Evolutionary conservation across 257 asterid genomes (phyloP), one percentile per base, ranked within the genome.

Genomic region (Linderniella brevidens): DNA sequence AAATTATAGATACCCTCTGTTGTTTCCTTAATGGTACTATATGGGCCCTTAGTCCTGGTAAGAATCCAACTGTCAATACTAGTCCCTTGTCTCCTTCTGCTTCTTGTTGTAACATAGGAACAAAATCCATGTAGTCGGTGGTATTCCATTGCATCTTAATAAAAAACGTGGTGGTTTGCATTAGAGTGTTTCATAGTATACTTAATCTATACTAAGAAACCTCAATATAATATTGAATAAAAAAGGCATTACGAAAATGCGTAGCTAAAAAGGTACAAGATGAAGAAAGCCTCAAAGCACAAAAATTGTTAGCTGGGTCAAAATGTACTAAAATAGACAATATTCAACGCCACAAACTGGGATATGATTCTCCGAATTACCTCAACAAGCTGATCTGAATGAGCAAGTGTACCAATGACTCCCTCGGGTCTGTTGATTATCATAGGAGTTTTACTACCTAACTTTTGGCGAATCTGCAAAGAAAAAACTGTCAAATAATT

Each of bases 131-230:
- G n/a, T n/a, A n/a, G n/a, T 58, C 77, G 11, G 65, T 52, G 53
- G n/a, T n/a, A n/a, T 69, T 76, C 94, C 97, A 82, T 52, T 67
- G 72, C 52, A 77, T 67, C 93, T 82, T 66, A 43, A 58, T 20
- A 47, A 59, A 48, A 10, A 56, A 45, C 40, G 29, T 52, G 29
- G n/a, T n/a, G 46, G 32, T 25, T 25, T 25, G 32, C 4, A 6
- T 25, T 25, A 25, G 32, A 25, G 6, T 25, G 32, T 25, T 25
- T 6, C n/a, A n/a, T n/a, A n/a, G n/a, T n/a, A n/a, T n/a, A n/a
- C n/a, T n/a, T n/a, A n/a, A n/a, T n/a, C 32, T 6, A 25, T 25
- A 25, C 32, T n/a, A 25, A 25, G 6, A 25, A 25, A 25, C 32
- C 32, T 25, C 6, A 25, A 25, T 2, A 25, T 25, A 2, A 25